These are phyloP conservation scores for Curvularia sp. DNA, from an alignment of 2,329 filamentous ascomycete genomes.

Conservation along the genomic window DNA sequence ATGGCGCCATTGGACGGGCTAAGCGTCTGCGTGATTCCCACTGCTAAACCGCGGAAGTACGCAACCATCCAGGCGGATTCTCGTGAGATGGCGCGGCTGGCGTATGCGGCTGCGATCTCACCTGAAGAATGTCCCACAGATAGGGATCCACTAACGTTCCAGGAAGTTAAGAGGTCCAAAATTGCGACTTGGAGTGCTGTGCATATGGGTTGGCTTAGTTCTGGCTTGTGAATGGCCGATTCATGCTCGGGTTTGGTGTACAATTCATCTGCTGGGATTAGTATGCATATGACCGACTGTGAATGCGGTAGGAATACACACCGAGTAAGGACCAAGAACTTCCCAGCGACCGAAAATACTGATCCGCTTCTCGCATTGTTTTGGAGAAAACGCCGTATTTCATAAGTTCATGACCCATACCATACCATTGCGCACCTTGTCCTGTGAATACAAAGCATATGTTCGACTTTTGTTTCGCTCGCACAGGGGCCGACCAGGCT, in stretches of 20 bases:
- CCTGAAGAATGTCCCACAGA: conserved; percentile 44
- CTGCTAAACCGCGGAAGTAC: conserved; percentile 24
- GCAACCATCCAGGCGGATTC: conserved; percentile 25
- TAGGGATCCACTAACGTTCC: conserved; percentile 20
- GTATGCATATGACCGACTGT: not conserved
- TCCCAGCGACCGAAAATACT: conserved; percentile 21
- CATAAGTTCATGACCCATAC: conserved; percentile 36
- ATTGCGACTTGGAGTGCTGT: conserved; percentile 32
- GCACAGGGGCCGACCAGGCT: conserved; percentile 9
- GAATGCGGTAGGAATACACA: not conserved
- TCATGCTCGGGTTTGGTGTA: conserved; percentile 12
- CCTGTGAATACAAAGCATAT: conserved; percentile 39
- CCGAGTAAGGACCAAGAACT: conserved; percentile 23
- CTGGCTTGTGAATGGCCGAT: conserved; percentile 20
- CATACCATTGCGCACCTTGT: conserved; percentile 41
- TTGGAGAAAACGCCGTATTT: conserved; percentile 19
- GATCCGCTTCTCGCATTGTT: conserved; percentile 18
- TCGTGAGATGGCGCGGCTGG: conserved; percentile 16
- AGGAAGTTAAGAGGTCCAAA: conserved; percentile 24
- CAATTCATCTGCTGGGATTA: conserved; percentile 16
- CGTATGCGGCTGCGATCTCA: conserved; percentile 45
- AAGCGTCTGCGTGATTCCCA: conserved; percentile 46
- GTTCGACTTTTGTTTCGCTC: not conserved
- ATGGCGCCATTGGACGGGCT: conserved; percentile 40
- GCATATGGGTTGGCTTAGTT: conserved; percentile 30